These are phyloP conservation scores for Melastoma malabathricum DNA, from an alignment of 345 rosid genomes.

Conservation along the genomic window DNA sequence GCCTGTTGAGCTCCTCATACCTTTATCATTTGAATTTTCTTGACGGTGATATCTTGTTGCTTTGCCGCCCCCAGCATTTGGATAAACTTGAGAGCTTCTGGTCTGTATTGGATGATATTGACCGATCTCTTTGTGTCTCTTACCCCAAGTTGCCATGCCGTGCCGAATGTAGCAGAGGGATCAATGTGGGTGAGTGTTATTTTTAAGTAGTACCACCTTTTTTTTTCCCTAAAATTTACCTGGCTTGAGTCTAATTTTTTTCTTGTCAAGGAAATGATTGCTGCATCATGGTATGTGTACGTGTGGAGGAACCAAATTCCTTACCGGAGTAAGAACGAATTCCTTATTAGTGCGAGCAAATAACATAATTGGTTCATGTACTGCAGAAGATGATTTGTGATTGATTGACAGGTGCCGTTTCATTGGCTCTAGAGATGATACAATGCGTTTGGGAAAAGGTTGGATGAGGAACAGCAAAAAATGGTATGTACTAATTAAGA, in stretches of 20 bases:
- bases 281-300: slow-evolving; percentile 31
- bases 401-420: slow-evolving; percentile 46
- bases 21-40: no score
- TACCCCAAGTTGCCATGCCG: slow-evolving; percentile 29
- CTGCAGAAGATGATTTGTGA: slow-evolving; percentile 8
- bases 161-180: slow-evolving; percentile 28
- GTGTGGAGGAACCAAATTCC: slow-evolving; percentile 39
- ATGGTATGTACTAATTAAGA: slow-evolving; percentile 23
- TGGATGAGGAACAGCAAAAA: slow-evolving; percentile 51
- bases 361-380: slow-evolving; percentile 2
- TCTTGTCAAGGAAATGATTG: slow-evolving; percentile 41
- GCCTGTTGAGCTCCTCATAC: no score
- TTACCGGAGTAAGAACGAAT: slow-evolving; percentile 55
- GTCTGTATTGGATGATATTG: slow-evolving; percentile 69
- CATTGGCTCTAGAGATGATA: slow-evolving; percentile 27
- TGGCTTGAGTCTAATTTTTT: neutral
- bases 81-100: slow-evolving; percentile 58
- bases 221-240: neutral
- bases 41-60: neutral
- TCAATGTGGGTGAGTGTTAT: slow-evolving; percentile 35
- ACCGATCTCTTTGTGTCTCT: slow-evolving; percentile 46
- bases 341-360: slow-evolving; percentile 1
- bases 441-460: slow-evolving; percentile 27
- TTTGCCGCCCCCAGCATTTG: slow-evolving; percentile 34
- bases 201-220: neutral